Conservation (phyloP, 1,139 yeast genomes). For the Lodderomyces orthopsilosis region DNA sequence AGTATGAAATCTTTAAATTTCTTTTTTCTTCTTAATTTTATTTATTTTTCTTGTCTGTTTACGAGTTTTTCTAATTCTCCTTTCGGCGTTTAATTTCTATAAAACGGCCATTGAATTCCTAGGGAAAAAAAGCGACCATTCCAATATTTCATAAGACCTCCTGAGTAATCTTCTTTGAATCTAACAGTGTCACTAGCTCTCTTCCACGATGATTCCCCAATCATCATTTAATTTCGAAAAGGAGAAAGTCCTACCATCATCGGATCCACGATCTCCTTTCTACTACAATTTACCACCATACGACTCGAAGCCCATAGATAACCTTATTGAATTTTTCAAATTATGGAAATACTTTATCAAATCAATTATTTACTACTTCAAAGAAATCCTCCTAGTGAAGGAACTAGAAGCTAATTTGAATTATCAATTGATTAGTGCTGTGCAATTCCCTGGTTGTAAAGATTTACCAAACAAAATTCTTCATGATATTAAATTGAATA, state of each 20-base stretch:
- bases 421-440: slow-evolving; percentile 57
- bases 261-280: slow-evolving; percentile 40
- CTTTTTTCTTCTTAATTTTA: background rate
- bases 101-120: background rate
- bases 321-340: slow-evolving; percentile 56
- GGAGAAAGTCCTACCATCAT: slow-evolving; percentile 35
- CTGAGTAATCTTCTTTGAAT: no score
- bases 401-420: slow-evolving; percentile 68
- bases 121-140: no score
- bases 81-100: background rate
- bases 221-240: slow-evolving; percentile 19
- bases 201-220: slow-evolving; percentile 2
- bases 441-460: slow-evolving; percentile 53
- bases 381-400: slow-evolving; percentile 61
- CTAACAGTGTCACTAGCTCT: no score
- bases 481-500: slow-evolving; percentile 11
- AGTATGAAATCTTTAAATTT: background rate
- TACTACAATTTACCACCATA: slow-evolving; percentile 37
- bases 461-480: slow-evolving; percentile 28
- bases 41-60: background rate
- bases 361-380: slow-evolving; percentile 58
- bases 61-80: background rate
- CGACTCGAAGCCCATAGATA: slow-evolving; percentile 49
- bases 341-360: slow-evolving; percentile 70
- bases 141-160: no score